Percentiles rank a stretch among this genome's conserved stretches.
Conservation (phyloP, 1,284 basidiomycete species). For the Megacollybia platyphylla region DNA sequence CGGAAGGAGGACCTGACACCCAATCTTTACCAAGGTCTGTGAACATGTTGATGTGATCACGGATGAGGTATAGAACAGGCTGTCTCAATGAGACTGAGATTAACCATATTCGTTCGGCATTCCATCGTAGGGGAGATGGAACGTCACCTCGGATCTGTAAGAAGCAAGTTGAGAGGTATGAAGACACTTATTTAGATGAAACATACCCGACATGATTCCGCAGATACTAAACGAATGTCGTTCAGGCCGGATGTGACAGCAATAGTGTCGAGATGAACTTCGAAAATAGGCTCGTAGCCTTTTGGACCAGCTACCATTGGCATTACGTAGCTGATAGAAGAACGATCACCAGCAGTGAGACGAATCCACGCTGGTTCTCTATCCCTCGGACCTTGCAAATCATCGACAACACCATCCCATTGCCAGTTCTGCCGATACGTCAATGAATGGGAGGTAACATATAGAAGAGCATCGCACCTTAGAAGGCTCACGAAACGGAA, state of each 20-base stretch:
- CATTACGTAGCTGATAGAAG: constrained; percentile 72
- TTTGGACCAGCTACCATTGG: constrained; percentile 63
- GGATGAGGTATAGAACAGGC: constrained; percentile 65
- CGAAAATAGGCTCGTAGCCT: constrained; percentile 71
- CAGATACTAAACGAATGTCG: constrained; percentile 63
- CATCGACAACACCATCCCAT: constrained; percentile 53
- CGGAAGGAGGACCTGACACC: constrained; percentile 66
- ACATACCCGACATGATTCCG: constrained; percentile 65
- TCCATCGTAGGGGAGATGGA: constrained; percentile 56
- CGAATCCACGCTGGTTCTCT: constrained; percentile 66
- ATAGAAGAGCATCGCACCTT: constrained; percentile 32
- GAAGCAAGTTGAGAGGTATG: constrained; percentile 1
- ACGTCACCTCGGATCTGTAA: constrained; percentile 50
- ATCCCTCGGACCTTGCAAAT: constrained; percentile 35
- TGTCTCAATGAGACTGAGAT: constrained; percentile 59
- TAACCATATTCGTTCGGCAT: constrained; percentile 65
- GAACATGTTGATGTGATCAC: constrained; percentile 89
- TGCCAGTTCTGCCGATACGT: constrained; percentile 55
- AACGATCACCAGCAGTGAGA: constrained; percentile 64
- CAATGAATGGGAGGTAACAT: not conserved
- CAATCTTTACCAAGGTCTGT: constrained; percentile 85
- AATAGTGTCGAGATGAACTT: constrained; percentile 76
- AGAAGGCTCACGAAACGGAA: constrained; percentile 81
- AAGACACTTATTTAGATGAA: not conserved
- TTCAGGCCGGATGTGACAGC: constrained; percentile 76